These are phyloP conservation scores for Fusarium transvaalense DNA, from an alignment of 2,329 filamentous ascomycete species.

Conservation along the genomic window DNA sequence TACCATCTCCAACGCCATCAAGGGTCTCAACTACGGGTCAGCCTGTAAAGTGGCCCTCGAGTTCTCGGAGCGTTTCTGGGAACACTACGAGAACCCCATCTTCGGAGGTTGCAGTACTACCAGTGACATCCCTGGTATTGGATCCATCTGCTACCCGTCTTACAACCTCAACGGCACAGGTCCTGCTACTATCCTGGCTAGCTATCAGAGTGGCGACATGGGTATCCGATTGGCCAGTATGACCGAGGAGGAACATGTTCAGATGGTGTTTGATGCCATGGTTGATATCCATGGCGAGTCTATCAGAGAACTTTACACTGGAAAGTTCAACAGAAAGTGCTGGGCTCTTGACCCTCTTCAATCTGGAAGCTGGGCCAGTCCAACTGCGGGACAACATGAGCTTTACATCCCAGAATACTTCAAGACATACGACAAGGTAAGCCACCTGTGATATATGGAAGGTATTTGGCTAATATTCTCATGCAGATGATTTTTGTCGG, in stretches of 20 bases:
- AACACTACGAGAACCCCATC: conserved; percentile 16
- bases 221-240: conserved; percentile 6
- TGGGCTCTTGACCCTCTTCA: conserved; percentile 24
- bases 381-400: conserved; percentile 16
- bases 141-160: conserved; percentile 9
- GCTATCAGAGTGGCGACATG: conserved; percentile 23
- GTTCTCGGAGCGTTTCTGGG: conserved; percentile 21
- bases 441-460: rapidly evolving
- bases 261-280: conserved; percentile 7
- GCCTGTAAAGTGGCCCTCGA: conserved; percentile 19
- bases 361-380: conserved; percentile 20
- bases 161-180: conserved; percentile 10
- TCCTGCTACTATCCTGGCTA: conserved; percentile 15
- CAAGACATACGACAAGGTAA: conserved; percentile 20
- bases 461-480: rapidly evolving
- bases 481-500: conserved; percentile 23
- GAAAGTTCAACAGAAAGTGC: conserved; percentile 21
- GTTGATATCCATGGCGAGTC: conserved; percentile 14
- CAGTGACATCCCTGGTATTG: neutral
- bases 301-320: neutral
- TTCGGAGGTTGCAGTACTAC: conserved; percentile 8
- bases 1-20: conserved; percentile 19
- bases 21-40: neutral
- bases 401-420: conserved; percentile 21
- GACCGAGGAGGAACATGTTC: conserved; percentile 8